Evolutionary conservation across 163 green algal species (phyloP), one percentile per base, ranked within the genome.

Genomic region (Scenedesmus sp.): DNA sequence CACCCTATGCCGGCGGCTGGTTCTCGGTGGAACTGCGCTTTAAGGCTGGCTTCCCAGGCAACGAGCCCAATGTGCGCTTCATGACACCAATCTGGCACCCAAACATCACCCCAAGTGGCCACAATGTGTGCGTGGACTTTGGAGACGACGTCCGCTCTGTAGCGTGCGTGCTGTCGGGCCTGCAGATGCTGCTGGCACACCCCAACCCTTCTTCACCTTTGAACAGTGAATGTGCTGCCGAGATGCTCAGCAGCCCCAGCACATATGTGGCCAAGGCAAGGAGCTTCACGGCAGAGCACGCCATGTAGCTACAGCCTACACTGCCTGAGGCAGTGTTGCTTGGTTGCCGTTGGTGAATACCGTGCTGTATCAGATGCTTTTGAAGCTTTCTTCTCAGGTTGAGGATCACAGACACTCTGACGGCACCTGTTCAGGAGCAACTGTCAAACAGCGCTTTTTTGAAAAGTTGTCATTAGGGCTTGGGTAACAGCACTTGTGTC

Each of bases 141-240:
- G 46, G 81, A 2, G 5, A 20, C 7, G 81, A 65, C 10, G 44
- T 73, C 10, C 46, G 81, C 44, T 86, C 81, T 30, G 44, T 86
- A 44, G 81, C 81, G 10, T 65, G 44, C 30, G 81, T 86, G 44
- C 81, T 86, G 42, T 43, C 46, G 20, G 81, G 37, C 22, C 44
- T 86, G 81, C 81, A 86, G 42, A 86, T 86, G 81, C 81, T 86
- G 81, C 81, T 86, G 81, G 43, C 78, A 40, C 40, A 84, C 22
- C 78, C 78, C n/a, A 84, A 84, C 10, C 26, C 78, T 56, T 9
- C 53, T 16, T 76, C 65, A 40, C 65, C 65, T 40, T 4, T 40
- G 7, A 76, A 76, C 30, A 26, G 20, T 3, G 30, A 18, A 0
- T 76, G 65, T n/a, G 65, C 26, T 2, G 5, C 9, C 6, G 30